Percentiles rank a stretch among this genome's conserved stretches.
phyloP scores from a whole-genome alignment of 208 protist species.

The Leishmania turanica region DNA sequence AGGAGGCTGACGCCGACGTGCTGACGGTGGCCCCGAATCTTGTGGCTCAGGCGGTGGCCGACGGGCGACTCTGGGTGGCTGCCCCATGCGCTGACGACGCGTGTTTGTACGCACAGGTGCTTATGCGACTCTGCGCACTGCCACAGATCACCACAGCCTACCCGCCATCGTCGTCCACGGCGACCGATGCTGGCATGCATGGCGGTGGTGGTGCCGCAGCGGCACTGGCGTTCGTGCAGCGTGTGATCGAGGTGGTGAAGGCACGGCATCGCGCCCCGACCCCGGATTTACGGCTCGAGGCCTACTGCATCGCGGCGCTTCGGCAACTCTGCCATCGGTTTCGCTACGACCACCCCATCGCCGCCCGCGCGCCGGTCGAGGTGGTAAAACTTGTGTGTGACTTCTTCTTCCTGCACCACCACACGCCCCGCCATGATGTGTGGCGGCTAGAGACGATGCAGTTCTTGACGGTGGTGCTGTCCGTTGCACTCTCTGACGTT shows the following conservation, averaged over 20 bases:
- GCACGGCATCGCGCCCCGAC: slow-evolving; percentile 50
- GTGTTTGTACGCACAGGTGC: slow-evolving; percentile 24
- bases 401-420: slow-evolving; percentile 43
- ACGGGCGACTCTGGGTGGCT: slow-evolving; percentile 22
- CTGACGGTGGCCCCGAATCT: slow-evolving; percentile 6
- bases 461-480: slow-evolving; percentile 53
- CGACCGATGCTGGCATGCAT: neutral
- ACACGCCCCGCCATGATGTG: slow-evolving; percentile 52
- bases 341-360: slow-evolving; percentile 48
- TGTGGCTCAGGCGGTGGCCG: slow-evolving; percentile 13
- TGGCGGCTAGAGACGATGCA: slow-evolving; percentile 72
- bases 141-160: slow-evolving; percentile 28
- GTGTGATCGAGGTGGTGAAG: slow-evolving; percentile 30
- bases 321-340: slow-evolving; percentile 39
- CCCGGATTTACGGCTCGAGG: slow-evolving; percentile 51
- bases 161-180: slow-evolving; percentile 9
- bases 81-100: slow-evolving; percentile 29
- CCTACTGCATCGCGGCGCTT: slow-evolving; percentile 48
- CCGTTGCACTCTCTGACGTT: slow-evolving; percentile 37
- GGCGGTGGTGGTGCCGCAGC: neutral
- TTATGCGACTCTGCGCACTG: slow-evolving; percentile 23
- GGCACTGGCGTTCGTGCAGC: slow-evolving; percentile 15
- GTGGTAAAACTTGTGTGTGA: slow-evolving; percentile 62
- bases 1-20: neutral
- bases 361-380: slow-evolving; percentile 33